Conservation (phyloP, 345 rosid species). For the Eucalyptus pauciflora region DNA sequence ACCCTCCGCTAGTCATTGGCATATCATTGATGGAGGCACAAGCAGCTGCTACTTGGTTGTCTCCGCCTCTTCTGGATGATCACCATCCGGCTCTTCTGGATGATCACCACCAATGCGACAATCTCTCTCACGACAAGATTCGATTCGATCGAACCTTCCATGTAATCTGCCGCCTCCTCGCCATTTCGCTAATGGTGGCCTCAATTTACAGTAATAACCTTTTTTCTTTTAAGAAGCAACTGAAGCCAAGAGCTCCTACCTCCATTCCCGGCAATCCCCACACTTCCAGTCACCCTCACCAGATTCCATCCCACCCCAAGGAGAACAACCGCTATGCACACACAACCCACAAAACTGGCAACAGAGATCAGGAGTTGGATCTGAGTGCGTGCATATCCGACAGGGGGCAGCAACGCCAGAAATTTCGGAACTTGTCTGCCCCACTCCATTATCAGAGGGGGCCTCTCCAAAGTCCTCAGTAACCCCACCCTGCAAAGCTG, state of each 20-base stretch:
- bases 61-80: background rate
- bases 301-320: conserved; percentile 48
- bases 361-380: conserved; percentile 51
- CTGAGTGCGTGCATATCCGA: conserved; percentile 38
- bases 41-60: background rate
- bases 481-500: conserved; percentile 2
- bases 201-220: background rate
- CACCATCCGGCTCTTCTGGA: background rate
- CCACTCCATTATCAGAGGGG: conserved; percentile 10
- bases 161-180: background rate
- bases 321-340: conserved; percentile 66
- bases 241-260: conserved; percentile 6
- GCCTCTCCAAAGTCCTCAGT: background rate
- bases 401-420: conserved; percentile 19
- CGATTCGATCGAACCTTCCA: background rate
- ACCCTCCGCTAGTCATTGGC: background rate
- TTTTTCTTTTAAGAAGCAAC: background rate
- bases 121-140: background rate
- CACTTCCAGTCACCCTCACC: conserved; percentile 59
- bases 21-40: background rate
- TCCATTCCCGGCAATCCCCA: conserved; percentile 77
- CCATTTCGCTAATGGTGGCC: background rate
- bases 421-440: background rate
- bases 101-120: background rate
- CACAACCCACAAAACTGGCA: conserved; percentile 48